Evolutionary conservation across 345 rosid species (phyloP), one percentile per base, ranked within the genome.

Genomic region (Xanthoceras sorbifolium): DNA sequence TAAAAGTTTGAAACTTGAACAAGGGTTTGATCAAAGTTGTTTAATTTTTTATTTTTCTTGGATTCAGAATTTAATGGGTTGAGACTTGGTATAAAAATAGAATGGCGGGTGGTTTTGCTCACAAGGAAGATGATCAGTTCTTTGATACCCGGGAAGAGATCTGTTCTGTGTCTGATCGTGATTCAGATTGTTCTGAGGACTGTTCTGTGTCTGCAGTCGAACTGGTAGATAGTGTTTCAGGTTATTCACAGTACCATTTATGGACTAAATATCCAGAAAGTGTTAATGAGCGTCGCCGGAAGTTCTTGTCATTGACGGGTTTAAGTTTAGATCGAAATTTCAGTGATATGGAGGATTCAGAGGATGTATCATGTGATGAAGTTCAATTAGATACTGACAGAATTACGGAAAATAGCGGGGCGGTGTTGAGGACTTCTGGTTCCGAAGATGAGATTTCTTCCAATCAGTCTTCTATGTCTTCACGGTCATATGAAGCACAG

Each of bases 141-240:
- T 84, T 86, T 54, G 96, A 93, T 81, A 89, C 88, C 64, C 83
- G 82, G 1, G 94, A 90, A 83, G 92, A 89, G 82, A 82, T 82
- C 28, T 81, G 85, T 64, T 84, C 88, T 42, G 83, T 78, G 64
- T 90, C 90, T 29, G 92, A 87, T 78, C 76, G 80, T 73, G 83
- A 76, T 79, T 81, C 85, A 10, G 86, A 78, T 78, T 74, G 54
- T 70, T 78, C 74, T 64, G 90, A 87, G 42, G 78, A 78, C 2
- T 80, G 77, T 77, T 72, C 80, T 78, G 50, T 74, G 64, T 73
- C 80, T n/a, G 50, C 71, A 38, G 75, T 63, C 64, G 82, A 74
- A n/a, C 23, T 57, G 69, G 67, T 50, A 25, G 72, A 77, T 63
- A 34, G 69, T 73, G 70, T 60, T 23, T 62, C 67, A 40, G 32